These are phyloP conservation scores for Didymosphaeria variabile DNA, from an alignment of 2,329 filamentous ascomycete genomes.

Conservation along the genomic window DNA sequence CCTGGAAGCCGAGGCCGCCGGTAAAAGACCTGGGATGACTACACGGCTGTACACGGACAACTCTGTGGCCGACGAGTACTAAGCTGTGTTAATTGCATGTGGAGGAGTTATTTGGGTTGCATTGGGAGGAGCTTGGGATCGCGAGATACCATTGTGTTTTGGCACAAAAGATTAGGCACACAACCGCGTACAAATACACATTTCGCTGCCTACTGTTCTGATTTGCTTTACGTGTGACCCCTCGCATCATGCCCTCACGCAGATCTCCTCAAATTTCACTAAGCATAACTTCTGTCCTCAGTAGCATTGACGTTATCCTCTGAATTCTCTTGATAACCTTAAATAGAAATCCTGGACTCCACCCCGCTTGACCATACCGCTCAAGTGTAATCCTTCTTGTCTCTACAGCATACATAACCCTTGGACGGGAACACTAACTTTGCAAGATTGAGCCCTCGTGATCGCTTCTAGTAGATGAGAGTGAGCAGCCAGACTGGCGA, in stretches of 20 bases:
- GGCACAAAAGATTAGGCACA: not conserved
- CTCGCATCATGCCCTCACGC: too few species aligned
- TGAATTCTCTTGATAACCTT: too few species aligned
- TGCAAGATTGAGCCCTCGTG: not conserved
- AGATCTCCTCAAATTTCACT: too few species aligned
- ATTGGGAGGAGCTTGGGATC: slow-evolving; percentile 5
- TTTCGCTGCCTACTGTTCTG: too few species aligned
- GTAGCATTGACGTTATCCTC: too few species aligned
- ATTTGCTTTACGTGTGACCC: too few species aligned
- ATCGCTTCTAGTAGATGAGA: not conserved
- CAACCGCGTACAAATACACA: too few species aligned
- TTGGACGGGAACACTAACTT: not conserved
- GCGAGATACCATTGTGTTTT: slow-evolving; percentile 4
- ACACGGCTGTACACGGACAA: slow-evolving; percentile 51
- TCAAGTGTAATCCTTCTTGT: not conserved
- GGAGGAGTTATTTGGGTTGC: not conserved
- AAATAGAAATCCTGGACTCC: not conserved
- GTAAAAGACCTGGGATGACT: slow-evolving; percentile 30
- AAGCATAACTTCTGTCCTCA: too few species aligned
- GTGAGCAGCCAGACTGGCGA: not conserved
- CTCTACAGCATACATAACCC: not conserved
- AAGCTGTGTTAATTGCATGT: slow-evolving; percentile 9
- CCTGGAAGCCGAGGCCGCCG: slow-evolving; percentile 22
- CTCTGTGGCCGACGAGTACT: slow-evolving; percentile 28
- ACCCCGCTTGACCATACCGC: not conserved